A percentile compares a stretch with the other conserved stretches of the same genome.
phyloP scores from a whole-genome alignment of 2,329 filamentous ascomycete genomes.

The Sclerotinia glacialis region DNA sequence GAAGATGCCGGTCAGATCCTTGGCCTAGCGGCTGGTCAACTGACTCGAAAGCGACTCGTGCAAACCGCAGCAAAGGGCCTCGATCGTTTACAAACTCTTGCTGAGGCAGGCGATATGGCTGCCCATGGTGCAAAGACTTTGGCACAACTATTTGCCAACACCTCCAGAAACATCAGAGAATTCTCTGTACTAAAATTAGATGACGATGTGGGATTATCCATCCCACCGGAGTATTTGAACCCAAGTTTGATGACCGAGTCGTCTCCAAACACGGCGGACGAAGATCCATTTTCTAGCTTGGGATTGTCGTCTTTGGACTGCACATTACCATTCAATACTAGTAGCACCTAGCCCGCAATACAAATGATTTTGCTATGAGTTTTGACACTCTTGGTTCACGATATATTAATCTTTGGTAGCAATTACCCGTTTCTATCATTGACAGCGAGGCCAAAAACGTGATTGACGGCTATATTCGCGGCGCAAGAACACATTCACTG shows the following conservation, averaged over 20 bases:
- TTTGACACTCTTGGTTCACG: too few species aligned
- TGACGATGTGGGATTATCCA: not conserved
- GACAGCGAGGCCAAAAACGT: too few species aligned
- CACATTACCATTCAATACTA: too few species aligned
- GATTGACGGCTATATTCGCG: too few species aligned
- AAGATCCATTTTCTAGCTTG: not conserved
- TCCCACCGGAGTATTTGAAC: not conserved
- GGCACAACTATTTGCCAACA: not conserved
- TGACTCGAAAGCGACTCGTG: conserved; percentile 3
- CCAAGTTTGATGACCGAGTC: not conserved
- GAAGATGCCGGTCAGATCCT: not conserved
- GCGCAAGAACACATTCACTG: too few species aligned
- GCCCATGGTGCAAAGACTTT: not conserved
- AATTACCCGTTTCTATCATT: too few species aligned
- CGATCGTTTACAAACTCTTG: conserved; percentile 4
- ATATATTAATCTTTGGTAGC: too few species aligned
- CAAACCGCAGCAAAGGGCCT: not conserved
- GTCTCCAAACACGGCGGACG: too few species aligned
- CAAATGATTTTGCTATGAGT: too few species aligned
- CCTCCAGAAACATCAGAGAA: not conserved
- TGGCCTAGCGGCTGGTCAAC: not conserved
- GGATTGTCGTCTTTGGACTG: not conserved
- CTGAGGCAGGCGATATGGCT: conserved; percentile 6
- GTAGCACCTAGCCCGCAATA: too few species aligned
- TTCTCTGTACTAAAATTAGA: not conserved